Evolutionary conservation across 495 filamentous ascomycete genomes (phyloP).

Genomic region (Hypoxylon fuscum): DNA sequence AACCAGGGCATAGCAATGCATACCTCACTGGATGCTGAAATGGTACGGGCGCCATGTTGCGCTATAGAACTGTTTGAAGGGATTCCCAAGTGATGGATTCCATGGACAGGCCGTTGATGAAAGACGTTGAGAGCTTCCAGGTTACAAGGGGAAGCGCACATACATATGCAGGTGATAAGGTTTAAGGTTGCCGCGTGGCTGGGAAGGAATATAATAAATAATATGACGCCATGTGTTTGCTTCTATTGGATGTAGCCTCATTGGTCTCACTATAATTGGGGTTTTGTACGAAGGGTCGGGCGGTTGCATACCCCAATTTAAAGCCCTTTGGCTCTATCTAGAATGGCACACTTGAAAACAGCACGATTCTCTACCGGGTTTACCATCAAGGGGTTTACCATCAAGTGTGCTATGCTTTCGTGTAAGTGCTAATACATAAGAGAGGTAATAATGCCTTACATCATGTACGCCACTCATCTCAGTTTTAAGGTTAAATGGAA

Average conservation of each 20-base stretch:
- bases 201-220: background rate
- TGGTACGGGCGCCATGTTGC: slow-evolving; percentile 48
- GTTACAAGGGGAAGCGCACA: background rate
- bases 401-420: no score
- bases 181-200: background rate
- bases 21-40: slow-evolving; percentile 46
- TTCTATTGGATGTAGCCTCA: slow-evolving; percentile 1
- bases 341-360: no score
- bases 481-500: no score
- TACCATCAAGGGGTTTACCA: no score
- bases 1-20: background rate
- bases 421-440: no score
- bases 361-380: no score
- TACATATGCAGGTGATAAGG: background rate
- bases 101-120: background rate
- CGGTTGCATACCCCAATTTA: background rate
- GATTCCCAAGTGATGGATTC: background rate
- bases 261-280: background rate
- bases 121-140: background rate
- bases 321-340: no score
- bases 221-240: slow-evolving; percentile 22
- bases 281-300: background rate
- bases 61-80: background rate
- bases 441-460: no score
- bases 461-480: no score